Percentiles rank a stretch among this genome's conserved stretches.
Evolutionary conservation across 2,329 filamentous ascomycete genomes (phyloP).

Genomic region (Parascedosporium putredinis): DNA sequence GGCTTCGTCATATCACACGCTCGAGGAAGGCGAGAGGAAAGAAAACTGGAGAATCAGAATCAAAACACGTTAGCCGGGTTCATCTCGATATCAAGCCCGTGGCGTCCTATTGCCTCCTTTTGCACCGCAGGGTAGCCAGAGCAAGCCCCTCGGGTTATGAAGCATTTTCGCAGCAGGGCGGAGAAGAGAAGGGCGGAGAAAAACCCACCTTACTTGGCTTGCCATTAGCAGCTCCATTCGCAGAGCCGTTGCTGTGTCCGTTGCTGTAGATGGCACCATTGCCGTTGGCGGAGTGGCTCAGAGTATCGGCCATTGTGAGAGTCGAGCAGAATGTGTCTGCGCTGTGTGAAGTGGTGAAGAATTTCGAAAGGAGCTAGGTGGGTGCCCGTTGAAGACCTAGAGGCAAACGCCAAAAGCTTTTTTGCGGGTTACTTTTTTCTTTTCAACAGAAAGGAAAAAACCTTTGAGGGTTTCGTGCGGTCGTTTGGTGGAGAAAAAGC

Average conservation of each 20-base stretch:
- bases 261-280: no score
- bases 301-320: slow-evolving; percentile 1
- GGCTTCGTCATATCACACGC: no score
- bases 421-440: not conserved
- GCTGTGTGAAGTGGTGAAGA: not conserved
- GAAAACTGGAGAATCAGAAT: not conserved
- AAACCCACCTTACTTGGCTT: slow-evolving; percentile 1
- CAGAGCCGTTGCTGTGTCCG: no score
- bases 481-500: not conserved
- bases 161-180: no score
- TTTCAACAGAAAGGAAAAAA: not conserved
- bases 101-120: no score
- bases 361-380: no score
- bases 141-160: no score
- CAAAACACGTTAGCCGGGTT: not conserved
- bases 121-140: no score
- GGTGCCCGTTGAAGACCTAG: no score
- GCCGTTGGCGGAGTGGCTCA: not conserved
- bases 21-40: not conserved
- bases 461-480: not conserved
- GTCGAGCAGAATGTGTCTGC: not conserved
- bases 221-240: not conserved
- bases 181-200: no score
- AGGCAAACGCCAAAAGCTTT: not conserved
- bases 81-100: no score